A percentile compares a stretch with the other conserved stretches of the same genome.
Conservation (phyloP, 352 stramenopile genomes). For the Aphanomyces astaci region DNA sequence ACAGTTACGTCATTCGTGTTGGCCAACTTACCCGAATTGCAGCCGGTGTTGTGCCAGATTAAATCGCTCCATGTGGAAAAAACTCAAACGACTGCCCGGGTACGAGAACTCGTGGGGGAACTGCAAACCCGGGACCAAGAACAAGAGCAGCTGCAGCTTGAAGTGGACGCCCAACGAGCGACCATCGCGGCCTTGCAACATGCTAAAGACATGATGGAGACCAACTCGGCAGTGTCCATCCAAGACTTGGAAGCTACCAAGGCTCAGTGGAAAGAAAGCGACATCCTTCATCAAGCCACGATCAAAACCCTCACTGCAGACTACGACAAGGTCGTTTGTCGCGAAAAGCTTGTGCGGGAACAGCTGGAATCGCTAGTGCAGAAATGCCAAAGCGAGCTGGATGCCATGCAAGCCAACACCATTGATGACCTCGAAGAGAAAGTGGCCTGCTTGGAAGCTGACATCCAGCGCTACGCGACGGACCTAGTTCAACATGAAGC, state of each 20-base stretch:
- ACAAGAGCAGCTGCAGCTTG: background rate
- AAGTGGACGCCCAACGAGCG: background rate
- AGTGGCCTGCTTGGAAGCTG: slow-evolving; percentile 40
- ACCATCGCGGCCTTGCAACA: background rate
- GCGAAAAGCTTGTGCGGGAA: slow-evolving; percentile 11
- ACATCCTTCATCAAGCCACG: slow-evolving; percentile 26
- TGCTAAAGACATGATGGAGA: background rate
- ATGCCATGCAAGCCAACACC: slow-evolving; percentile 32
- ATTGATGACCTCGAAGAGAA: slow-evolving; percentile 38
- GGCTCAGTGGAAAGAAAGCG: slow-evolving; percentile 30
- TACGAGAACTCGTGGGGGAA: background rate
- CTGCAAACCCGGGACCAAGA: background rate
- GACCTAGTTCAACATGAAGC: slow-evolving; percentile 35
- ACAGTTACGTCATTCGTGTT: background rate
- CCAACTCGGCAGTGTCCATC: slow-evolving; percentile 25
- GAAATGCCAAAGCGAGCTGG: slow-evolving; percentile 33
- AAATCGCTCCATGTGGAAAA: background rate
- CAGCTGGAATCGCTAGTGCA: slow-evolving; percentile 28
- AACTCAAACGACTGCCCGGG: background rate
- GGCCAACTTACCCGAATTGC: background rate
- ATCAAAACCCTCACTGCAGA: slow-evolving; percentile 7
- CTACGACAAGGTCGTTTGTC: slow-evolving; percentile 27
- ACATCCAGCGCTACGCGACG: slow-evolving; percentile 30
- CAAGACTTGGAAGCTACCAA: slow-evolving; percentile 35
- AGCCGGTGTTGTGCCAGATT: background rate